phyloP scores from a whole-genome alignment of 1,284 basidiomycete species.

The Kalmanozyma brasiliensis region DNA sequence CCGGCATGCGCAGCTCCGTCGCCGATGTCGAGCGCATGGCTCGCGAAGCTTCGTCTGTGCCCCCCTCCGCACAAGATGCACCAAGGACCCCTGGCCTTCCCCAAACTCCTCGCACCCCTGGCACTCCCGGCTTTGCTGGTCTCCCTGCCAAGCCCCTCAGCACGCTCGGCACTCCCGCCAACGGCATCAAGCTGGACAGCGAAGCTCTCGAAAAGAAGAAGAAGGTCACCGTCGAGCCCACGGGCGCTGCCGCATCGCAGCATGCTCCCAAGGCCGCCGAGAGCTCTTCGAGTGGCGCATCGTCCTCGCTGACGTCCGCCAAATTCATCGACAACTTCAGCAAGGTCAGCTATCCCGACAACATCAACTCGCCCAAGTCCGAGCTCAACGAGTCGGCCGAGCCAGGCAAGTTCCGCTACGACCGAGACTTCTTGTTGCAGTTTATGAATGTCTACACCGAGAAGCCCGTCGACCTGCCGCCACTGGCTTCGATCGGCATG shows the following conservation, averaged over 20 bases:
- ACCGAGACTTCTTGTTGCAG: slow-evolving; percentile 95
- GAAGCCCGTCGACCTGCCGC: slow-evolving; percentile 88
- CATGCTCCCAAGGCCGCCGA: slow-evolving; percentile 41
- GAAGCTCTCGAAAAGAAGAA: slow-evolving; percentile 62
- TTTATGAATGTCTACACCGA: slow-evolving; percentile 96
- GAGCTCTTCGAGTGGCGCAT: slow-evolving; percentile 50
- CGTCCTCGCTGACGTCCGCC: slow-evolving; percentile 54
- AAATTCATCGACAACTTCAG: slow-evolving; percentile 80
- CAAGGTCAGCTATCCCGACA: slow-evolving; percentile 82
- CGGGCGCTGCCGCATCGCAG: slow-evolving; percentile 30
- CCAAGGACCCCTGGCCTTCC: slow-evolving; percentile 54
- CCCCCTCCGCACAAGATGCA: slow-evolving; percentile 56
- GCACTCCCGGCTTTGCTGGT: slow-evolving; percentile 62
- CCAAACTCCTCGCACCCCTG: slow-evolving; percentile 58
- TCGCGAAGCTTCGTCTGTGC: slow-evolving; percentile 61
- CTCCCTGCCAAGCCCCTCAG: slow-evolving; percentile 63
- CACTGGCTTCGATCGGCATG: slow-evolving; percentile 87
- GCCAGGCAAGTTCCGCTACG: slow-evolving; percentile 94
- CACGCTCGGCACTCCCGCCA: slow-evolving; percentile 41
- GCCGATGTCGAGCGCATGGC: slow-evolving; percentile 64
- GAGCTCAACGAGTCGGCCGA: slow-evolving; percentile 84
- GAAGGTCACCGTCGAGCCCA: slow-evolving; percentile 28
- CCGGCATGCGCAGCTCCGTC: slow-evolving; percentile 50
- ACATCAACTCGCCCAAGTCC: slow-evolving; percentile 82
- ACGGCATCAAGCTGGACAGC: slow-evolving; percentile 61